Percentiles rank a stretch among this genome's conserved stretches.
These are phyloP conservation scores for Martensiomyces pterosporus DNA, from an alignment of 192 early-diverging fungal genomes.

Conservation along the genomic window DNA sequence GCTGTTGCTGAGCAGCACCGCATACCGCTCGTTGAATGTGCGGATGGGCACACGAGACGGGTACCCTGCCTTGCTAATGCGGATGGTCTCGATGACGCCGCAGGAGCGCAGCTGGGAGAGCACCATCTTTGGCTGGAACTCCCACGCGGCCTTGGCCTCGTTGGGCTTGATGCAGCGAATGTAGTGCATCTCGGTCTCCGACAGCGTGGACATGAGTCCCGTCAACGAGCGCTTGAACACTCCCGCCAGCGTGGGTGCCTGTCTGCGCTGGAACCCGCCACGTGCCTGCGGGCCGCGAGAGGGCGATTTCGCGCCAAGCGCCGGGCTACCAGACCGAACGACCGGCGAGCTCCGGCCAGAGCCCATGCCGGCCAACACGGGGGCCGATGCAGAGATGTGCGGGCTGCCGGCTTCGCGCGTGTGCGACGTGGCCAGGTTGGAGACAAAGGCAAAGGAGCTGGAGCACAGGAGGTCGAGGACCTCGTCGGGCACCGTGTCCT, in stretches of 20 bases:
- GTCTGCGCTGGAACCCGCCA: slow-evolving; percentile 25
- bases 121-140: slow-evolving; percentile 92
- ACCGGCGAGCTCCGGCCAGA: slow-evolving; percentile 18
- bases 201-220: slow-evolving; percentile 90
- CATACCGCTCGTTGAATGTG: slow-evolving; percentile 85
- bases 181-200: slow-evolving; percentile 89
- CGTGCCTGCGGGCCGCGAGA: background rate
- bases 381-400: background rate
- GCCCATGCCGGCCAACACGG: slow-evolving; percentile 1
- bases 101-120: slow-evolving; percentile 91
- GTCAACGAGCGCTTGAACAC: slow-evolving; percentile 69
- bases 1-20: slow-evolving; percentile 19
- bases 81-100: slow-evolving; percentile 98
- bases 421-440: slow-evolving; percentile 16
- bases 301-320: too few species aligned
- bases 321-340: slow-evolving; percentile 12
- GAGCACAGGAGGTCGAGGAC: slow-evolving; percentile 41
- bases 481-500: slow-evolving; percentile 95
- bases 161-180: slow-evolving; percentile 99
- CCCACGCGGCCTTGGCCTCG: slow-evolving; percentile 84
- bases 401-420: slow-evolving; percentile 3
- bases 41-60: slow-evolving; percentile 83
- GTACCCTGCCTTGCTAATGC: slow-evolving; percentile 96
- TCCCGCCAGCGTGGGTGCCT: slow-evolving; percentile 45
- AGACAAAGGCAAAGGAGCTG: slow-evolving; percentile 39